These are phyloP conservation scores for Aspergillus ustus DNA, from an alignment of 2,329 filamentous ascomycete species.

Conservation along the genomic window DNA sequence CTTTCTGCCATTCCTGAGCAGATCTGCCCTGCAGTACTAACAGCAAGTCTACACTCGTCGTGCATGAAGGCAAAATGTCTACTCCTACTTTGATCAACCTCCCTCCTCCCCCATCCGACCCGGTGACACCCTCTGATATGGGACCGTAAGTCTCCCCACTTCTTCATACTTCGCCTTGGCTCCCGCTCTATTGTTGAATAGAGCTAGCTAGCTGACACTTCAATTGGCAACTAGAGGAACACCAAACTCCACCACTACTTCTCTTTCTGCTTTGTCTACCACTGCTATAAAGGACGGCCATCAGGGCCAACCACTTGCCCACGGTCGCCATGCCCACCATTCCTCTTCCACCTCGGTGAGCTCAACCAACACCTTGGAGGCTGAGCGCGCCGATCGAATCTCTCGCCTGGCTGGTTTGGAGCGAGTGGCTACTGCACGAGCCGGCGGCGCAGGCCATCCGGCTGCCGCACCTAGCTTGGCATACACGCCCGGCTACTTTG, in stretches of 20 bases:
- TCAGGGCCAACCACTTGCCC: conserved; percentile 74
- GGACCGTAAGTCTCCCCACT: conserved; percentile 66
- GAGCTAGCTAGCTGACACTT: conserved; percentile 28
- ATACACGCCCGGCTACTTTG: conserved; percentile 74
- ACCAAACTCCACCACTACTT: conserved; percentile 89
- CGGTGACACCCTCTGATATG: conserved; percentile 85
- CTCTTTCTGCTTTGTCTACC: conserved; percentile 87
- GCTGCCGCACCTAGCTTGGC: conserved; percentile 39
- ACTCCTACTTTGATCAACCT: conserved; percentile 79
- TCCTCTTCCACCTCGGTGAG: conserved; percentile 61
- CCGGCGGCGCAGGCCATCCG: conserved; percentile 41
- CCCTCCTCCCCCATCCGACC: conserved; percentile 78
- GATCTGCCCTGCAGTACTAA: not conserved
- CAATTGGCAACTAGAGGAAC: conserved; percentile 69
- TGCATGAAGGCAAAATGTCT: conserved; percentile 32
- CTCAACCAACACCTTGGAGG: conserved; percentile 77
- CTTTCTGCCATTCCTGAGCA: not conserved
- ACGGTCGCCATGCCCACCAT: conserved; percentile 57
- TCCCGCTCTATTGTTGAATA: not conserved
- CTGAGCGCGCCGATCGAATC: conserved; percentile 92
- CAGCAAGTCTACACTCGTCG: not conserved
- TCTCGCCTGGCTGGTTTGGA: conserved; percentile 92
- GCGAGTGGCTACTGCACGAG: conserved; percentile 76
- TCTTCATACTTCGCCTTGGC: conserved; percentile 14
- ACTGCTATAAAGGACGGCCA: conserved; percentile 97